phyloP scores from a whole-genome alignment of 331 rosid genomes.

The Malus hybrid region DNA sequence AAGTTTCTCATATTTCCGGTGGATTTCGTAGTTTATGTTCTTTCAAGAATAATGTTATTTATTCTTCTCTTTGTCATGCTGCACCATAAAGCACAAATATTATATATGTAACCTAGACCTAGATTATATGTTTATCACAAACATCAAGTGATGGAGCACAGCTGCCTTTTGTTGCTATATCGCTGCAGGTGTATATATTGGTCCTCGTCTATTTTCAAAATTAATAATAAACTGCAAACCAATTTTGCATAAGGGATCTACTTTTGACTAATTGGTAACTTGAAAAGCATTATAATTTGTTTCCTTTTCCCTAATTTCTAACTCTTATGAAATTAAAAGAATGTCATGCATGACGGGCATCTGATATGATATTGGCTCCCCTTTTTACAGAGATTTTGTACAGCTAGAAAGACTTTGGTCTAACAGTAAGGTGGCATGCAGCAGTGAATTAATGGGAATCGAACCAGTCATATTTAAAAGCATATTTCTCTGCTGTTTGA shows the following conservation, averaged over 20 bases:
- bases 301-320: neutral
- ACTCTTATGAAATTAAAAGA: neutral
- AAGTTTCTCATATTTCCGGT: too few species aligned
- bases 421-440: neutral
- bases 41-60: too few species aligned
- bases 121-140: too few species aligned
- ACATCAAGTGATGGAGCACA: too few species aligned
- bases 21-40: too few species aligned
- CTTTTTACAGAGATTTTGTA: neutral
- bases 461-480: neutral
- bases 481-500: conserved; percentile 4
- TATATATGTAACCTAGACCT: too few species aligned
- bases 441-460: conserved; percentile 8
- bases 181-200: neutral
- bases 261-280: conserved; percentile 5
- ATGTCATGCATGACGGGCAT: neutral
- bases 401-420: neutral
- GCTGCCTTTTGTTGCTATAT: too few species aligned
- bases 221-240: neutral
- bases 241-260: neutral
- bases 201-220: too few species aligned
- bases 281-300: neutral
- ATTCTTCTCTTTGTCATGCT: too few species aligned
- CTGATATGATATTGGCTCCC: neutral
- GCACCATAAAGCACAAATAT: too few species aligned